A percentile compares a stretch with the other conserved stretches of the same genome.
Evolutionary conservation across 306 rosid genomes (phyloP).

Genomic region (Cercis canadensis): DNA sequence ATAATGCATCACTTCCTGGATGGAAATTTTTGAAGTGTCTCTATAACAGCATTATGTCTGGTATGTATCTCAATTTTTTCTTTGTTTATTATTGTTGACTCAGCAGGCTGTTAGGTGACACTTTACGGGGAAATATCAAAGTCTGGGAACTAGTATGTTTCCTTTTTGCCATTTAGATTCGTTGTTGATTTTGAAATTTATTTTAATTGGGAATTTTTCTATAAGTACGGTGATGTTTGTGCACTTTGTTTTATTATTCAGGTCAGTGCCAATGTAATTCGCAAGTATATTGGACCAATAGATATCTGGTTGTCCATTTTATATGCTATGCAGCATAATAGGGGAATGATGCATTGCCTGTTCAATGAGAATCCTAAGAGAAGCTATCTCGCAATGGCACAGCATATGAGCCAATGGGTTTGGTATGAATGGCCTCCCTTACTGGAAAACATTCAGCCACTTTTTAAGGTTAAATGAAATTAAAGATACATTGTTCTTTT

Average conservation of each 20-base stretch:
- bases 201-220: not conserved
- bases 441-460: too few species aligned
- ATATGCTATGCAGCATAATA: conserved; percentile 24
- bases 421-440: conserved; percentile 42
- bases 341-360: conserved; percentile 48
- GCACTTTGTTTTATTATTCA: conserved; percentile 15
- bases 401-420: conserved; percentile 67
- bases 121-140: conserved; percentile 39
- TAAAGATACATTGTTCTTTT: too few species aligned
- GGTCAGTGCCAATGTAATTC: conserved; percentile 54
- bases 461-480: not conserved
- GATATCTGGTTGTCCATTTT: conserved; percentile 61
- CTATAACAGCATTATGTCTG: too few species aligned
- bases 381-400: conserved; percentile 62
- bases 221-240: too few species aligned
- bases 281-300: conserved; percentile 58
- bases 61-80: not conserved
- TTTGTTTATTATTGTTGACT: not conserved
- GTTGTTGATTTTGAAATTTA: not conserved
- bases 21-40: too few species aligned
- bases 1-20: too few species aligned
- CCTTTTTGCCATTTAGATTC: conserved; percentile 20
- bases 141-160: conserved; percentile 68
- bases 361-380: conserved; percentile 46
- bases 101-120: conserved; percentile 44